Evolutionary conservation across 768 basidiomycete species (phyloP).

Genomic region (Postia placenta): DNA sequence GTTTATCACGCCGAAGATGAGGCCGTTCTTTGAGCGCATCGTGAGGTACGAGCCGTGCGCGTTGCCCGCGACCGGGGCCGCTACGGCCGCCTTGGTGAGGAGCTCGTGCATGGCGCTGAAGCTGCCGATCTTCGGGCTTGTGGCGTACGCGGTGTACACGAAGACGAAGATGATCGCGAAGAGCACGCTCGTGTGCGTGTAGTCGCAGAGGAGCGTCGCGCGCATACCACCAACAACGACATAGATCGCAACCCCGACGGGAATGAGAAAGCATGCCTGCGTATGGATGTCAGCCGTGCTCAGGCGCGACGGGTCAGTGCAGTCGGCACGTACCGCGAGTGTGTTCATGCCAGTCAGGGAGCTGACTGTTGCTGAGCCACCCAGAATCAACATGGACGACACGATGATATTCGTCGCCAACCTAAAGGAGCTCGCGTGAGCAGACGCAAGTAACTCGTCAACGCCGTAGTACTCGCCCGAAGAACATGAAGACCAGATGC

Average conservation of each 20-base stretch:
- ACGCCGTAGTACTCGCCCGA: slow-evolving; percentile 46
- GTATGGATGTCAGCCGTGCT: slow-evolving; percentile 32
- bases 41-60: slow-evolving; percentile 75
- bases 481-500: slow-evolving; percentile 85
- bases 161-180: slow-evolving; percentile 79
- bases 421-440: slow-evolving; percentile 30
- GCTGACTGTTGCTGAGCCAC: slow-evolving; percentile 83
- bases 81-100: slow-evolving; percentile 49
- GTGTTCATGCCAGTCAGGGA: slow-evolving; percentile 88
- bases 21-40: slow-evolving; percentile 46
- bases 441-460: background rate
- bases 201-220: slow-evolving; percentile 80
- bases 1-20: slow-evolving; percentile 77
- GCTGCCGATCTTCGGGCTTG: slow-evolving; percentile 74
- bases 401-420: slow-evolving; percentile 89
- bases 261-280: slow-evolving; percentile 85
- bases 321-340: slow-evolving; percentile 47
- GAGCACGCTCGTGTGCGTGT: slow-evolving; percentile 82
- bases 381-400: slow-evolving; percentile 78
- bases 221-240: slow-evolving; percentile 86
- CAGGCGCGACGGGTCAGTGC: slow-evolving; percentile 42
- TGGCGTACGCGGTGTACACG: slow-evolving; percentile 78
- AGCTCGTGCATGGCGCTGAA: slow-evolving; percentile 74
- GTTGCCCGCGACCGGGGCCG: slow-evolving; percentile 70
- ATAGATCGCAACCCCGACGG: slow-evolving; percentile 82